These are phyloP conservation scores for Osmanthus fragrans DNA, from an alignment of 257 asterid genomes.

Conservation along the genomic window DNA sequence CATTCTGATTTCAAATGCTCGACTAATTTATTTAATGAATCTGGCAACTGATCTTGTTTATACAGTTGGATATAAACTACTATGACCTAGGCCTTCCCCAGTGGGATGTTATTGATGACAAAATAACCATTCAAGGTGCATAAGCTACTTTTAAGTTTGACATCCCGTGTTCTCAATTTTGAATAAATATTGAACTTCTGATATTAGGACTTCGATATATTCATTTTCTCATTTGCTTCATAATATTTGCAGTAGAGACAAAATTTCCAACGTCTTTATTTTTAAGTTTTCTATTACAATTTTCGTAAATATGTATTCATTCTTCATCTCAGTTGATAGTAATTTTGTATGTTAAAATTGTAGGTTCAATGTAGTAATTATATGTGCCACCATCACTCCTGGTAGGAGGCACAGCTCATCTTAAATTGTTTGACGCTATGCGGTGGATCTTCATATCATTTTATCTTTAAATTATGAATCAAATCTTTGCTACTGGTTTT, in stretches of 20 bases:
- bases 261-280: neutral
- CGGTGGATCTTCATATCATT: neutral
- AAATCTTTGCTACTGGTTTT: too few relatives aligned
- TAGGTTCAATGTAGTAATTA: constrained; percentile 96
- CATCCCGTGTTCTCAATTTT: constrained; percentile 6
- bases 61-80: constrained; percentile 95
- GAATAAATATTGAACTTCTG: neutral
- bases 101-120: constrained; percentile 94
- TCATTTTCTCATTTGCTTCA: neutral
- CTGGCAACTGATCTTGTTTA: constrained; percentile 71
- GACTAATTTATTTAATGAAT: too few relatives aligned
- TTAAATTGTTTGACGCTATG: neutral
- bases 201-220: neutral
- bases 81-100: constrained; percentile 92
- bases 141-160: constrained; percentile 96
- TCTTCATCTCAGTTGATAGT: neutral
- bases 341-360: constrained; percentile 24
- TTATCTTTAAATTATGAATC: neutral
- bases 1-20: too few relatives aligned
- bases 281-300: neutral
- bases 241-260: neutral
- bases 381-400: constrained; percentile 99
- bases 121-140: constrained; percentile 93
- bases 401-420: neutral
- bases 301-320: neutral